A percentile compares a stretch with the other conserved stretches of the same genome.
phyloP scores from a whole-genome alignment of 306 rosid genomes.

The Quercus wislizeni region DNA sequence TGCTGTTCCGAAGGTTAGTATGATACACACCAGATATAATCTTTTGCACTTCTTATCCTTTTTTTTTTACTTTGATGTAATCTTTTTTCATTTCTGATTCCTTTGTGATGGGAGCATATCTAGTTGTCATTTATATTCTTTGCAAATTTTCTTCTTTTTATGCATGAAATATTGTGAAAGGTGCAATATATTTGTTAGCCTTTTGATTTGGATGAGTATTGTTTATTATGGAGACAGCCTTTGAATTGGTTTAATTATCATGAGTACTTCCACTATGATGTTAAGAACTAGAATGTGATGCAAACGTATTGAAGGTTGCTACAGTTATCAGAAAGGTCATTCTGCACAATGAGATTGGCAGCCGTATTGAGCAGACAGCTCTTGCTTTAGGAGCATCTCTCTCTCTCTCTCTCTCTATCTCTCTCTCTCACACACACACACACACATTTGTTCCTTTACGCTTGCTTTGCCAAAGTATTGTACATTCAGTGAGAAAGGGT shows the following conservation, averaged over 20 bases:
- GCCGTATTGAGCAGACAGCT: too few relatives aligned
- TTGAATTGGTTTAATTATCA: background rate
- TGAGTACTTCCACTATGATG: too few relatives aligned
- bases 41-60: background rate
- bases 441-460: too few relatives aligned
- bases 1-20: constrained; percentile 89
- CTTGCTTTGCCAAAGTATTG: too few relatives aligned
- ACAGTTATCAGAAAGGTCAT: too few relatives aligned
- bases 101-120: background rate
- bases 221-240: background rate
- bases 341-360: too few relatives aligned
- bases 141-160: background rate
- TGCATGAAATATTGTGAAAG: background rate
- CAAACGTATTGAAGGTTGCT: too few relatives aligned
- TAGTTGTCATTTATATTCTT: background rate
- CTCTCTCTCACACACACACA: too few relatives aligned
- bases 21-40: background rate
- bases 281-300: too few relatives aligned
- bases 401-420: too few relatives aligned
- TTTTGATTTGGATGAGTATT: background rate
- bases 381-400: too few relatives aligned
- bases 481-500: too few relatives aligned
- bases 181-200: background rate
- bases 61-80: background rate
- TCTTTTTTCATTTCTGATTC: background rate